Conservation (phyloP, 768 basidiomycete genomes). For the Filobasidium wieringae region DNA sequence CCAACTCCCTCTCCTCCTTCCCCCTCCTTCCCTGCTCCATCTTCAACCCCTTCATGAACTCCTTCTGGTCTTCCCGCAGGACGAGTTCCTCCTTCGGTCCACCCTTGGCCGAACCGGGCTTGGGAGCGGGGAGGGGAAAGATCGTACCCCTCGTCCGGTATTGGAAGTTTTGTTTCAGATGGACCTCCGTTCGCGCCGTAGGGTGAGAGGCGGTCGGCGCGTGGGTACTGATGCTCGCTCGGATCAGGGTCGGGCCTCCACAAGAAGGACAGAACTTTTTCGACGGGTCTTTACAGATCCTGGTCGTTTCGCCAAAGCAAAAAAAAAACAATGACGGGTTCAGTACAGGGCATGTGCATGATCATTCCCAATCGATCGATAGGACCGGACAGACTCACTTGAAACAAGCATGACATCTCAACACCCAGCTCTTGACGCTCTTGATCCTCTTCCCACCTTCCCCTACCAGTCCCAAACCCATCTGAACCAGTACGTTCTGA, state of each 20-base stretch:
- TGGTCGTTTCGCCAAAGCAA: slow-evolving; percentile 38
- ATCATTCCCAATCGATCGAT: no score
- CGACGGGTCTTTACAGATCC: slow-evolving; percentile 86
- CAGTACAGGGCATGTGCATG: no score
- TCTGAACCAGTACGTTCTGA: slow-evolving; percentile 92
- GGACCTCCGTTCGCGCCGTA: slow-evolving; percentile 46
- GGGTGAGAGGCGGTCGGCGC: slow-evolving; percentile 25
- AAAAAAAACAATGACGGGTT: no score
- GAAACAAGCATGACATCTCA: slow-evolving; percentile 96
- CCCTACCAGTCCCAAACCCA: slow-evolving; percentile 79
- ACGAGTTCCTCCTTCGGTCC: slow-evolving; percentile 64
- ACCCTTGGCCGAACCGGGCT: slow-evolving; percentile 69
- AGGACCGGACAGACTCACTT: slow-evolving; percentile 53
- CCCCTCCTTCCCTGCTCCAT: slow-evolving; percentile 58
- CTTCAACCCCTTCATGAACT: slow-evolving; percentile 73
- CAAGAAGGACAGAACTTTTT: slow-evolving; percentile 97
- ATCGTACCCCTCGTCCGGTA: slow-evolving; percentile 82
- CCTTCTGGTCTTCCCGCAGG: slow-evolving; percentile 80
- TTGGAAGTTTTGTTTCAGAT: slow-evolving; percentile 92
- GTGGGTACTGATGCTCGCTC: slow-evolving; percentile 74
- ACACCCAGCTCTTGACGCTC: slow-evolving; percentile 86
- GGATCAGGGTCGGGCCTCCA: slow-evolving; percentile 78
- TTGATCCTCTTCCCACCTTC: slow-evolving; percentile 82
- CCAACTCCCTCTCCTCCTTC: slow-evolving; percentile 65
- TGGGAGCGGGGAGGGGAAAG: slow-evolving; percentile 83